Evolutionary conservation across 495 filamentous ascomycete genomes (phyloP), one percentile per base, ranked within the genome.

Genomic region (Penicillium angulare): DNA sequence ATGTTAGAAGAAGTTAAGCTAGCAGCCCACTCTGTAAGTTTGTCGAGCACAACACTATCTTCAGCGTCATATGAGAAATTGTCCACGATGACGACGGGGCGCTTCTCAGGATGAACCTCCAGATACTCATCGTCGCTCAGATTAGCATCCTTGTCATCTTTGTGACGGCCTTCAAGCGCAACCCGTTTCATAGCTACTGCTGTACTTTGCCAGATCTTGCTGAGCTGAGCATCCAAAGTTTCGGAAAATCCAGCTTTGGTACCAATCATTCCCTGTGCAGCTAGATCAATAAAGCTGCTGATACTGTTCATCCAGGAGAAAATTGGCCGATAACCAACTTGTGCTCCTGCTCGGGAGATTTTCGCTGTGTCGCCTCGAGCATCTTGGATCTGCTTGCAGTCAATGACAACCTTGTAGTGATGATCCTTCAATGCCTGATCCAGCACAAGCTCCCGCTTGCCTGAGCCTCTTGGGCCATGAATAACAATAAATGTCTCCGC

Each of bases 261-360:
- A 10, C 93, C 93, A 31, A 95, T 95, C 29, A 92, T 91, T 51
- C 93, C 88, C 58, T 97, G 92, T 13, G 92, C 87, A 15, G 91
- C 93, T 34, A 98, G 80, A 56, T 98, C 93, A 52, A 96, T 77
- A 54, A 96, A 78, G 64, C 89, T 95, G 66, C 87, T 95, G 49
- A 97, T 80, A 54, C 84, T 96, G 65, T 98, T 98, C 74, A 93
- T 85, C 88, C 90, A 98, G 0, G 88, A 92, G 66, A 98, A 98
- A 6, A 98, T 80, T 0, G 93, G 93, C 1, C 90, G 77, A 58
- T 97, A 98, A 32, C 93, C 93, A 47, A 97, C 93, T 59, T 92
- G 81, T 5, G 71, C 65, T 2, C 95, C 95, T 2, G 90, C 87
- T 40, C 87, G 85, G 47, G 78, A 75, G 46, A 98, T 97, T 6